Conservation (phyloP, 2,329 filamentous ascomycete genomes). For the Orbilia ellipsospora region DNA sequence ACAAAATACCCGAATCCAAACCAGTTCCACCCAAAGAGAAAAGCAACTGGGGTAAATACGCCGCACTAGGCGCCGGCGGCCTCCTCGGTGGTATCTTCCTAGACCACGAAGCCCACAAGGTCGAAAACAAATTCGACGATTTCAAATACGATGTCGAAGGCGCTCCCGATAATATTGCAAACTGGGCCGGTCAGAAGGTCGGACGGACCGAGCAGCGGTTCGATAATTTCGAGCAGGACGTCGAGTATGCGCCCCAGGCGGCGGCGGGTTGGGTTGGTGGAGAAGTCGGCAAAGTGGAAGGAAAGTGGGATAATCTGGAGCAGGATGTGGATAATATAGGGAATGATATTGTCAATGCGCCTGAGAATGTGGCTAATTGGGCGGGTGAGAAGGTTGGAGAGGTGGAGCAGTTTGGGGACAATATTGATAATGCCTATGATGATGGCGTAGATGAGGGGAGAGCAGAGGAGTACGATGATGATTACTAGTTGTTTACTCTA, state of each 20-base stretch:
- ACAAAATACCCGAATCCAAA: neutral
- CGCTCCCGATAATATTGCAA: constrained; percentile 19
- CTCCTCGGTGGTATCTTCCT: constrained; percentile 42
- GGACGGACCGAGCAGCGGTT: constrained; percentile 12
- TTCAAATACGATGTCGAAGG: constrained; percentile 25
- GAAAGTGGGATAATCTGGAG: constrained; percentile 13
- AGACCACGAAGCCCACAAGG: constrained; percentile 33
- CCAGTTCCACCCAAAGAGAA: constrained; percentile 35
- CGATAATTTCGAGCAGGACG: constrained; percentile 22
- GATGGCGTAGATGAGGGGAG: constrained; percentile 29
- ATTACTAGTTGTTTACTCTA: too few species aligned
- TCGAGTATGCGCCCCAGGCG: constrained; percentile 29
- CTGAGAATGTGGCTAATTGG: constrained; percentile 28
- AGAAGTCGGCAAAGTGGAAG: constrained; percentile 26
- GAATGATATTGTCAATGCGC: constrained; percentile 13
- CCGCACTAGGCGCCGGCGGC: constrained; percentile 38
- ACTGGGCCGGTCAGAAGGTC: constrained; percentile 29
- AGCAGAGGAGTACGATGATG: constrained; percentile 30
- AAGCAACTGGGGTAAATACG: constrained; percentile 41
- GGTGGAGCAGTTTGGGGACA: constrained; percentile 38
- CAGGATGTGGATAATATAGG: constrained; percentile 19
- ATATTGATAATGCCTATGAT: constrained; percentile 39
- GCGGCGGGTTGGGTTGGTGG: constrained; percentile 23
- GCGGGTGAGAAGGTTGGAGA: constrained; percentile 30
- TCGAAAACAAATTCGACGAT: neutral